Percentiles rank a stretch among this genome's conserved stretches.
phyloP scores from a whole-genome alignment of 192 early-diverging fungal species.

The Entophlyctis luteolus region DNA sequence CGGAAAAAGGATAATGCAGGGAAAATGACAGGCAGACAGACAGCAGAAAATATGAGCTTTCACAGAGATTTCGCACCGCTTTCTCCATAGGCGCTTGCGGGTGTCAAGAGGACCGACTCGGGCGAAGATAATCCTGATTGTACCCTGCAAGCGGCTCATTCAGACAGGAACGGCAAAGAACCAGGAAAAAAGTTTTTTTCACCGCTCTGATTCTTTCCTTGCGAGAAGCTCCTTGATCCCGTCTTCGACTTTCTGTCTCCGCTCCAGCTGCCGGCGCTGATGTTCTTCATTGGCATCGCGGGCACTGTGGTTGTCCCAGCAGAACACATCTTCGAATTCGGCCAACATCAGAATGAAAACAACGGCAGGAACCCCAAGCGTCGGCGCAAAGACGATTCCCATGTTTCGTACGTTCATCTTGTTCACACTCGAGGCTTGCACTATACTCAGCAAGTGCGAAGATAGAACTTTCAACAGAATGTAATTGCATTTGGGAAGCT shows the following conservation, averaged over 20 bases:
- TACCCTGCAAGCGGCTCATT: too few species aligned
- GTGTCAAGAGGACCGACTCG: too few species aligned
- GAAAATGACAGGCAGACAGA: too few species aligned
- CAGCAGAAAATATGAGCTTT: too few species aligned
- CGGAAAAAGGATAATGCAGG: too few species aligned
- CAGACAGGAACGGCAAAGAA: too few species aligned
- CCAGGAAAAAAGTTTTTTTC: too few species aligned
- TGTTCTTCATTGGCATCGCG: constrained; percentile 11
- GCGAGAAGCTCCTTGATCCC: too few species aligned
- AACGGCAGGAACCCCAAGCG: constrained; percentile 85
- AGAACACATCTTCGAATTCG: constrained; percentile 60
- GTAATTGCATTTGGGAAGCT: constrained; percentile 85
- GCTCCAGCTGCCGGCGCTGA: constrained; percentile 19
- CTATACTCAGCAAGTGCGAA: constrained; percentile 86
- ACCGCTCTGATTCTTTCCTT: too few species aligned
- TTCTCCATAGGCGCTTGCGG: too few species aligned
- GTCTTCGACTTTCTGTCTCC: neutral
- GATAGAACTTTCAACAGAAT: constrained; percentile 80
- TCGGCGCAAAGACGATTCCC: constrained; percentile 93
- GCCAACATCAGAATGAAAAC: constrained; percentile 90
- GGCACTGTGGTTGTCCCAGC: constrained; percentile 22
- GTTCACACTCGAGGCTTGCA: constrained; percentile 77
- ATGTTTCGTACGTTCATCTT: constrained; percentile 95
- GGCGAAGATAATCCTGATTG: too few species aligned
- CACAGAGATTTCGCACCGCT: too few species aligned